Base-by-base conservation (phyloP, 257 asterid genomes). In the Solanum phureja region DNA sequence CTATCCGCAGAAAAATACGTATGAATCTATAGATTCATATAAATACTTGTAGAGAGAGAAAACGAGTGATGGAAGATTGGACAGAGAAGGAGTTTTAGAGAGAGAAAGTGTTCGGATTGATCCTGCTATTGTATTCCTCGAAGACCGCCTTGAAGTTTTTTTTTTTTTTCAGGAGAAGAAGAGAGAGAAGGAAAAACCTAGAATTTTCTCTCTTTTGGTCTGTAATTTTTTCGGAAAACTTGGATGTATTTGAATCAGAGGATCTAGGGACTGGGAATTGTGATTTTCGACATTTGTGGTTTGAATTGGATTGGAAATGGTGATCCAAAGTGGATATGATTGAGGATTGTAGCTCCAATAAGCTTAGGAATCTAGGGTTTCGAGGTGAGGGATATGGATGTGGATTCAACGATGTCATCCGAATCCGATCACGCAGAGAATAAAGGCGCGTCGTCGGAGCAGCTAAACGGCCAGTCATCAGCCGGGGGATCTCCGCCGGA, bases 321-420 rank as follows among this genome's bases (percentile, higher is more conserved):
- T 88, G 95, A 90, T 91, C 87, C 88, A 64, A 90, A 91, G 91
- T 92, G 94, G 92, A 69, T 91, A 87, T 91, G 68, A 88, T 42
- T 90, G 91, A 92, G 89, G 82, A 86, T 91, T 88, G 89, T 87
- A 90, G 91, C 94, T 92, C 91, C 94, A 97, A 95, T 94, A 90
- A 84, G 87, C 83, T 87, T 88, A 71, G 84, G 62, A 90, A 88
- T 91, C 93, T 89, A 90, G 95, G 97, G 94, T 92, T 93, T 94
- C 86, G 72, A 49, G 81, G 87, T 64, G 62, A 89, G 88, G 60
- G 89, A 72, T 88, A 96, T 96, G 98, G 98, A 96, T 87, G 94
- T 92, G 88, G 98, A 95, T 94, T 93, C 98, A 84, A 92, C 94
- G 91, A 92, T 93, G 98, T 88, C 94, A 37, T 73, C 98, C 64